Evolutionary conservation across 164 flowering plant species (phyloP), one percentile per base, ranked within the genome.

Genomic region (Vitis rupestris): DNA sequence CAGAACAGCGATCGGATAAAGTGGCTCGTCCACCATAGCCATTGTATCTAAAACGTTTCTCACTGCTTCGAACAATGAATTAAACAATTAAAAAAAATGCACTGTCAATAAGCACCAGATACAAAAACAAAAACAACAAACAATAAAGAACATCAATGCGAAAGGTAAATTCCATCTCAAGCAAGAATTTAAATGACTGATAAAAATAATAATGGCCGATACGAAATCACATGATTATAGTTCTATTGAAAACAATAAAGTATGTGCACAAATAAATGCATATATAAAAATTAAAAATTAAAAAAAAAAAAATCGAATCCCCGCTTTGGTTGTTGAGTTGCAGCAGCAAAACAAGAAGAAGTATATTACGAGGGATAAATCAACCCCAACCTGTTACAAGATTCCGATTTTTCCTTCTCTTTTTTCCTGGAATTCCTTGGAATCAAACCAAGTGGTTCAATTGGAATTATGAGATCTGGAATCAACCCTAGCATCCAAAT

Each of bases 11-110:
- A 94, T 94, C 12, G 99, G 99, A 74, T 94, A 94, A 50, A 92
- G 80, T 37, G 99, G 98, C 79, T 94, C 98, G n/a, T 94, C 99
- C 3, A 88, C 74, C 85, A 81, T 84, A 44, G 98, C 85, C 98
- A 70, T 79, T 37, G 44, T 37, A 3, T 37, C 7, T 37, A 0
- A 37, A 37, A 37, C 44, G 44, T 3, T 37, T 37, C 44, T 37
- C 44, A 37, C 44, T 37, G 44, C 7, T 37, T 37, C 44, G 44
- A 37, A 37, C 44, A 37, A 37, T 37, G 7, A 37, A 37, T 37
- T 37, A 37, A 37, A 37, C 44, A 37, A 2, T 37, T 37, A 4
- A 37, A 37, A 23, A 37, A 37, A 37, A 6, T 37, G 6, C 6
- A 6, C 44, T 31, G 44, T 31, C 44, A 31, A 31, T 31, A 31